Conservation (phyloP, 2,329 filamentous ascomycete genomes). For the Beauveria medogensis region DNA sequence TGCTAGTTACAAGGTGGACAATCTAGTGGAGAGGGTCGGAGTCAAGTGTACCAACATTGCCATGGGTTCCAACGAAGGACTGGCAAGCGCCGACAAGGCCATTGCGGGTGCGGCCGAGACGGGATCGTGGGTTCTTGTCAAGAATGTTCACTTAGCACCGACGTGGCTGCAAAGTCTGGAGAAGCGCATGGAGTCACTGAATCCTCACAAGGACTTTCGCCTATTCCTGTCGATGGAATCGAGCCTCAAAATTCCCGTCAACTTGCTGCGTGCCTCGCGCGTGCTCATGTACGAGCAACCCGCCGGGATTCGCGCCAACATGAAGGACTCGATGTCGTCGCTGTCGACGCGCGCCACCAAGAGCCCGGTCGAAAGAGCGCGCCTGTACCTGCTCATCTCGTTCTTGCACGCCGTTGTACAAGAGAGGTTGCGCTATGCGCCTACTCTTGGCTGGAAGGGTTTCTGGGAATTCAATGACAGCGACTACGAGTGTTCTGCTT, state of each 20-base stretch:
- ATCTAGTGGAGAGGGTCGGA: slow-evolving; percentile 74
- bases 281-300: slow-evolving; percentile 98
- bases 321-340: slow-evolving; percentile 92
- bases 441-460: slow-evolving; percentile 90
- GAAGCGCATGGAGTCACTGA: slow-evolving; percentile 92
- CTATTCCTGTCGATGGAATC: slow-evolving; percentile 98
- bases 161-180: slow-evolving; percentile 96
- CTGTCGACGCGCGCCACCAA: slow-evolving; percentile 68
- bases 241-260: slow-evolving; percentile 93
- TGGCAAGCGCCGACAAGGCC: slow-evolving; percentile 89
- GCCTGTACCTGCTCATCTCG: slow-evolving; percentile 82
- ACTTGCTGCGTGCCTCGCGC: slow-evolving; percentile 82
- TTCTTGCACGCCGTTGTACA: slow-evolving; percentile 96
- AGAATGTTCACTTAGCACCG: slow-evolving; percentile 95
- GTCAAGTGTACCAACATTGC: slow-evolving; percentile 92
- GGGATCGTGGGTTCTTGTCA: slow-evolving; percentile 94
- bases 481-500: slow-evolving; percentile 95
- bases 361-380: slow-evolving; percentile 80
- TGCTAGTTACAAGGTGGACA: slow-evolving; percentile 98
- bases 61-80: slow-evolving; percentile 95
- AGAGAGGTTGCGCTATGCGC: slow-evolving; percentile 88
- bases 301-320: slow-evolving; percentile 90
- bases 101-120: slow-evolving; percentile 86
- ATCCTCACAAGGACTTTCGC: slow-evolving; percentile 86
- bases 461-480: slow-evolving; percentile 99